Evolutionary conservation across 2,329 filamentous ascomycete genomes (phyloP).

Genomic region (Phaeosphaeriaceae sp.): DNA sequence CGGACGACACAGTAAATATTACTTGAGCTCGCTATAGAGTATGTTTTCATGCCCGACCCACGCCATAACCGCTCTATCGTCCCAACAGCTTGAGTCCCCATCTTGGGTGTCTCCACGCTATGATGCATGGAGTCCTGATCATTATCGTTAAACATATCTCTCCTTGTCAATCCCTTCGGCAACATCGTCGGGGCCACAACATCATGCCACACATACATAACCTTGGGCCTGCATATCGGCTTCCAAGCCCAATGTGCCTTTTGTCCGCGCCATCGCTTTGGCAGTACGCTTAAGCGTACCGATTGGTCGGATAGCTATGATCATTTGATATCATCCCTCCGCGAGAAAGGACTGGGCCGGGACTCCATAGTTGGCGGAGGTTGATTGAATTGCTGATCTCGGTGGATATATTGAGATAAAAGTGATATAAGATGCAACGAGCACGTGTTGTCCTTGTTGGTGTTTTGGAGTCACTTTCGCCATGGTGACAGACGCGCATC

Average conservation of each 20-base stretch:
- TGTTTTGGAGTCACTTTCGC: neutral
- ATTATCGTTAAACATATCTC: neutral
- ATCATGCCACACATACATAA: constrained; percentile 7
- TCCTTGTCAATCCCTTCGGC: constrained; percentile 5
- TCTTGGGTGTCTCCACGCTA: constrained; percentile 2
- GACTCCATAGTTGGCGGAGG: too few relatives aligned
- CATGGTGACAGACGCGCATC: neutral
- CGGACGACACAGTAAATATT: too few relatives aligned
- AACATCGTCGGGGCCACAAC: constrained; percentile 6
- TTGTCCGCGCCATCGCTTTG: neutral
- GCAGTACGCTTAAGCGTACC: constrained; percentile 4
- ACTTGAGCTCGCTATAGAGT: too few relatives aligned
- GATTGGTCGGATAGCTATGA: neutral
- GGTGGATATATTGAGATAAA: too few relatives aligned
- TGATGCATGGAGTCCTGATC: constrained; percentile 4
- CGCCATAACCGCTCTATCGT: too few relatives aligned
- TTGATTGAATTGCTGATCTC: neutral
- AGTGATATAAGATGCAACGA: too few relatives aligned
- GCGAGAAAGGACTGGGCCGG: neutral
- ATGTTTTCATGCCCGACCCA: too few relatives aligned
- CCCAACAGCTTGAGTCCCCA: too few relatives aligned
- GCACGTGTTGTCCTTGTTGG: too few relatives aligned
- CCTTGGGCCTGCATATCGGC: neutral
- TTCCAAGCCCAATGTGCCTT: constrained; percentile 1
- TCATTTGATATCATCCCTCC: neutral